Percentiles rank a stretch among this genome's conserved stretches.
Evolutionary conservation across 192 early-diverging fungal species (phyloP).

Genomic region (Phlyctochytrium arcticum): DNA sequence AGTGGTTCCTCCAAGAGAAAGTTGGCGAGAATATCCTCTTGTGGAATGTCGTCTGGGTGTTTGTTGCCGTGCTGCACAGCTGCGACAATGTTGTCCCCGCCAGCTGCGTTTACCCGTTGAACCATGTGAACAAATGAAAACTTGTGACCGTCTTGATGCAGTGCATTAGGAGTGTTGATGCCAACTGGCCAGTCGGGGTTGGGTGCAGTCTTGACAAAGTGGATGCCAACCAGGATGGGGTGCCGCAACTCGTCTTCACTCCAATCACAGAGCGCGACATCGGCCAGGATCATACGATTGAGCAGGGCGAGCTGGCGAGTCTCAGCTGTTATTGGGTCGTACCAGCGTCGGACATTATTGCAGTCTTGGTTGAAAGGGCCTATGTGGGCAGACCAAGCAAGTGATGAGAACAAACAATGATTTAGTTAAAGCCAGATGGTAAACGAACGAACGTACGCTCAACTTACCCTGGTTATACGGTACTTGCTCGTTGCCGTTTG

Average conservation of each 20-base stretch:
- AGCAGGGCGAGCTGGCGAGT: neutral
- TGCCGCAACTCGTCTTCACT: slow-evolving; percentile 4
- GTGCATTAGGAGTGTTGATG: slow-evolving; percentile 11
- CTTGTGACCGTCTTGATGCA: slow-evolving; percentile 15
- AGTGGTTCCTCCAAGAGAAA: slow-evolving; percentile 6
- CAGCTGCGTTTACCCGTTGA: neutral
- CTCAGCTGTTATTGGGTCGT: neutral
- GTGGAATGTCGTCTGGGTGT: neutral
- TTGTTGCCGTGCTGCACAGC: neutral
- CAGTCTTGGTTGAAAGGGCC: slow-evolving; percentile 3
- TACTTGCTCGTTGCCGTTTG: neutral
- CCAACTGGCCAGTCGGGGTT: slow-evolving; percentile 2
- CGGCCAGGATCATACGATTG: slow-evolving; percentile 5
- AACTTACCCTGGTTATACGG: slow-evolving; percentile 5
- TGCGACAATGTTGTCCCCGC: slow-evolving; percentile 5
- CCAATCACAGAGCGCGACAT: slow-evolving; percentile 6
- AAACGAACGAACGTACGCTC: neutral
- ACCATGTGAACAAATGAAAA: slow-evolving; percentile 12
- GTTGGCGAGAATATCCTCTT: neutral
- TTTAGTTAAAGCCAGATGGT: neutral
- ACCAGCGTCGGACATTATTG: slow-evolving; percentile 10
- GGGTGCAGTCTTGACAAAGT: slow-evolving; percentile 14
- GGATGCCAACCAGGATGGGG: slow-evolving; percentile 11
- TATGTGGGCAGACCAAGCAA: neutral
- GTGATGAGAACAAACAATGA: neutral